phyloP scores from a whole-genome alignment of 1,284 basidiomycete species.

The Takashimella koratensis region DNA sequence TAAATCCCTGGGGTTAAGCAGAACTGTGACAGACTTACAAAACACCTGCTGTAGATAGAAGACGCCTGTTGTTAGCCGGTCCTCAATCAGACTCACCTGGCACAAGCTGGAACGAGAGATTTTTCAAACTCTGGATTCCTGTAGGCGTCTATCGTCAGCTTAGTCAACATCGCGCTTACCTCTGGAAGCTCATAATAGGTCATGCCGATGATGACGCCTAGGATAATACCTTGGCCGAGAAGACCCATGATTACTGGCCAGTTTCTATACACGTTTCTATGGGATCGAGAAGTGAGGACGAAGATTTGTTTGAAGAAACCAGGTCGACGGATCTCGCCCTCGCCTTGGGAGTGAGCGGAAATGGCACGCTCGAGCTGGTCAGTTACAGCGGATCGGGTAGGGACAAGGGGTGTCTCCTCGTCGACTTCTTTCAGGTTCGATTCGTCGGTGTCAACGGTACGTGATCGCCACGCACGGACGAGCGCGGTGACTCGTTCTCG shows the following conservation, averaged over 20 bases:
- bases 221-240: slow-evolving; percentile 38
- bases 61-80: too few relatives aligned
- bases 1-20: too few relatives aligned
- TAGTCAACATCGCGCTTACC: slow-evolving; percentile 5
- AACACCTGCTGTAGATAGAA: slow-evolving; percentile 47
- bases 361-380: slow-evolving; percentile 8
- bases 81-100: too few relatives aligned
- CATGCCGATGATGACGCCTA: slow-evolving; percentile 36
- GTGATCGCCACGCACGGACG: slow-evolving; percentile 32
- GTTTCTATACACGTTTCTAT: slow-evolving; percentile 48
- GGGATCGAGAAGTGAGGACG: slow-evolving; percentile 39
- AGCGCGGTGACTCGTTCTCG: slow-evolving; percentile 31
- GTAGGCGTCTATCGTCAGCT: slow-evolving; percentile 40
- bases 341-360: slow-evolving; percentile 2
- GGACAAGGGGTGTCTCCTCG: background rate
- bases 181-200: slow-evolving; percentile 30
- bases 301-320: slow-evolving; percentile 39
- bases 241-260: slow-evolving; percentile 42
- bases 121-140: slow-evolving; percentile 52
- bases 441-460: background rate
- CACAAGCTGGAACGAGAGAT: slow-evolving; percentile 40
- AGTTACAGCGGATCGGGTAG: background rate
- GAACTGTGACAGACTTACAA: too few relatives aligned
- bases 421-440: background rate
- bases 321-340: slow-evolving; percentile 25